A percentile compares a stretch with the other conserved stretches of the same genome.
phyloP scores from a whole-genome alignment of 2,329 filamentous ascomycete species.

The Aspergillus ruber region DNA sequence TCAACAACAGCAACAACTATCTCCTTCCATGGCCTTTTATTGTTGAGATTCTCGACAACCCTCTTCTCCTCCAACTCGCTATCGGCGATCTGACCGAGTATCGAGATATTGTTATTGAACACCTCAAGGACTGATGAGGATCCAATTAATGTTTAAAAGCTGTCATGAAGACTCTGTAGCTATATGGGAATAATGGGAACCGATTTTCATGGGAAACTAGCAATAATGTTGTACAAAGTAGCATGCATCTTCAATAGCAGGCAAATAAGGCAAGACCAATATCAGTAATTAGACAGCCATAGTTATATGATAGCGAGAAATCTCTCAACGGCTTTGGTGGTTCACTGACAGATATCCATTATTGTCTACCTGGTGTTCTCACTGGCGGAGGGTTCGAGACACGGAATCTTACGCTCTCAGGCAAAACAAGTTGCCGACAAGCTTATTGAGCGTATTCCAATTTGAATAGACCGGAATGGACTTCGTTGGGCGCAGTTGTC shows the following conservation, averaged over 20 bases:
- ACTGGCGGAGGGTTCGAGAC: background rate
- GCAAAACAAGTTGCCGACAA: background rate
- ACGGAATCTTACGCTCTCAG: background rate
- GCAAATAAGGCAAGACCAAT: background rate
- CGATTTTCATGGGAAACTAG: background rate
- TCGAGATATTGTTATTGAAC: background rate
- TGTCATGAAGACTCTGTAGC: background rate
- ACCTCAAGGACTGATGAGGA: background rate
- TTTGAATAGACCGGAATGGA: background rate
- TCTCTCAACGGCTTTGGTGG: background rate
- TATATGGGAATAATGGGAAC: background rate
- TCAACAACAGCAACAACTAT: background rate
- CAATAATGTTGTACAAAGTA: background rate
- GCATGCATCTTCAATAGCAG: background rate
- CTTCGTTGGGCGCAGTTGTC: background rate
- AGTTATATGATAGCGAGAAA: background rate
- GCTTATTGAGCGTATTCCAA: background rate
- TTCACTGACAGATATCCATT: background rate
- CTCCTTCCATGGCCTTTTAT: background rate
- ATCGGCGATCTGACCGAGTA: background rate
- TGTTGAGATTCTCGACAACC: background rate
- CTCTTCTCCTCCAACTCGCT: background rate
- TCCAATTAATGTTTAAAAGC: background rate
- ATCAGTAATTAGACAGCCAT: background rate
- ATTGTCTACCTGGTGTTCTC: background rate